Evolutionary conservation across 2,329 filamentous ascomycete species (phyloP).

Genomic region (Phyllosticta ampelicida): DNA sequence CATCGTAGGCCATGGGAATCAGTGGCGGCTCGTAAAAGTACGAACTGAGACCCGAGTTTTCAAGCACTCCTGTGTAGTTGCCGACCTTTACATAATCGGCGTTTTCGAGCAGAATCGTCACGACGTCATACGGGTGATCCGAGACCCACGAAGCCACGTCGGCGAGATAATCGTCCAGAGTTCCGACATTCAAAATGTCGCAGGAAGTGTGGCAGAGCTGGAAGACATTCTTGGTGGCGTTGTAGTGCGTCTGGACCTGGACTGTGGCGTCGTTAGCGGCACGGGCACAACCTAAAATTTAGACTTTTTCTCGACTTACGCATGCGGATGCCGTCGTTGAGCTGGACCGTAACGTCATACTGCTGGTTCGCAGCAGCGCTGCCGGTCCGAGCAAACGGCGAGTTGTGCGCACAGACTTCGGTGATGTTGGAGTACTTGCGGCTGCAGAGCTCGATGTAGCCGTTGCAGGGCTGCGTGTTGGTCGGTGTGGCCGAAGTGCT

Average conservation of each 20-base stretch:
- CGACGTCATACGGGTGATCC: conserved; percentile 70
- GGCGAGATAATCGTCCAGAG: conserved; percentile 61
- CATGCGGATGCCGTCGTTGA: conserved; percentile 32
- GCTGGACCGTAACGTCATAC: conserved; percentile 26
- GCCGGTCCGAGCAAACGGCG: conserved; percentile 23
- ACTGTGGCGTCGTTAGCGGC: conserved; percentile 28
- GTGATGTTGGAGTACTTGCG: conserved; percentile 32
- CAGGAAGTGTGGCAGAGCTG: conserved; percentile 84
- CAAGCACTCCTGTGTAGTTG: conserved; percentile 57
- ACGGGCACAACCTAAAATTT: neutral
- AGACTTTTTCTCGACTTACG: conserved; percentile 11
- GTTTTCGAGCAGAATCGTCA: conserved; percentile 80
- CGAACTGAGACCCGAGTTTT: conserved; percentile 58
- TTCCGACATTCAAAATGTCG: conserved; percentile 69
- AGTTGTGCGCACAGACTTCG: conserved; percentile 32
- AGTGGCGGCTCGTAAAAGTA: conserved; percentile 65
- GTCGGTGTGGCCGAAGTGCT: conserved; percentile 22
- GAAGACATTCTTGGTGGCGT: conserved; percentile 32
- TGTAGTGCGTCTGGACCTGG: conserved; percentile 49
- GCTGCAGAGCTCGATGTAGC: conserved; percentile 29
- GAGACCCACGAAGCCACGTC: conserved; percentile 63
- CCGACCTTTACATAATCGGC: conserved; percentile 55
- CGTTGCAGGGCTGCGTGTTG: conserved; percentile 33
- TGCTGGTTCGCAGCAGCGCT: conserved; percentile 29
- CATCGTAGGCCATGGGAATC: conserved; percentile 57